phyloP scores from a whole-genome alignment of 371 early-diverging fungal genomes.

The Mucor racemosus region DNA sequence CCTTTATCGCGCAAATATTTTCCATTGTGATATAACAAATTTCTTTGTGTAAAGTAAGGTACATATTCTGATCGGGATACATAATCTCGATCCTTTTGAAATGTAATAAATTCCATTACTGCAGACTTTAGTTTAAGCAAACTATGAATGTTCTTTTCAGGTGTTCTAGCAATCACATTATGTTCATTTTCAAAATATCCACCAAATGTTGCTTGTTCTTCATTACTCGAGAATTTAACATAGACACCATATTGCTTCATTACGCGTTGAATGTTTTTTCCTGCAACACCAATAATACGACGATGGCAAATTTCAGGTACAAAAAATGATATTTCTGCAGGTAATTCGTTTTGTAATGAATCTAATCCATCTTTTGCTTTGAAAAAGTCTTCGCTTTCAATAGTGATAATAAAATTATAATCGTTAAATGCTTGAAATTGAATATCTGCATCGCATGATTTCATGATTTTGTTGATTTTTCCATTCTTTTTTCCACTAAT shows the following conservation, averaged over 20 bases:
- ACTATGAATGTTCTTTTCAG: constrained; percentile 78
- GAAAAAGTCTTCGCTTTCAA: constrained; percentile 61
- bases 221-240: constrained; percentile 89
- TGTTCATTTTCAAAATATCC: constrained; percentile 84
- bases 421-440: constrained; percentile 67
- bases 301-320: constrained; percentile 92
- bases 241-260: constrained; percentile 97
- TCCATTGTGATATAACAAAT: constrained; percentile 22
- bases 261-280: constrained; percentile 92
- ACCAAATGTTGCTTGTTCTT: constrained; percentile 76
- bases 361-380: constrained; percentile 72
- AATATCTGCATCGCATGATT: constrained; percentile 72
- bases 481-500: constrained; percentile 96
- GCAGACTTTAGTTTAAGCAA: constrained; percentile 69
- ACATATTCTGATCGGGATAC: constrained; percentile 15
- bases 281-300: constrained; percentile 93
- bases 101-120: constrained; percentile 74
- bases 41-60: constrained; percentile 25
- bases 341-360: constrained; percentile 81
- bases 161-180: constrained; percentile 88
- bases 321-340: constrained; percentile 86
- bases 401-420: constrained; percentile 81
- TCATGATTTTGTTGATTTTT: constrained; percentile 92
- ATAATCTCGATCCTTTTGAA: constrained; percentile 37
- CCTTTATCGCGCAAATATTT: constrained; percentile 31